Conservation (phyloP, 371 early-diverging fungal species). For the Saksenaea vasiformis region DNA sequence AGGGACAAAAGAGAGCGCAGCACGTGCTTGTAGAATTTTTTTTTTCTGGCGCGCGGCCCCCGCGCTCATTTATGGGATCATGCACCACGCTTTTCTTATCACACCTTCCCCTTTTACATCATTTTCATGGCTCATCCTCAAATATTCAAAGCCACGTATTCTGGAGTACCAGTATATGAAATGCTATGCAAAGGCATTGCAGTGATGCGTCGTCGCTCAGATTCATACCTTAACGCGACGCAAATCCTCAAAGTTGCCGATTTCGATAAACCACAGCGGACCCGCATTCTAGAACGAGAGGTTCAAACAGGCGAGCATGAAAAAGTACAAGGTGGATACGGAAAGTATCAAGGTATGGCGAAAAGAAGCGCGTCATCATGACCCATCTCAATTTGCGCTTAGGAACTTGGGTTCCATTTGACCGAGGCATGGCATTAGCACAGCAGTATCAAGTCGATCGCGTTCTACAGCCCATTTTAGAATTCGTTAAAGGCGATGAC, state of each 20-base stretch:
- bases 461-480: slow-evolving; percentile 38
- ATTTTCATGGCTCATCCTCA: slow-evolving; percentile 9
- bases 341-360: slow-evolving; percentile 90
- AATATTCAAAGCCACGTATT: slow-evolving; percentile 74
- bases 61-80: background rate
- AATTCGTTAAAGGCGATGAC: slow-evolving; percentile 31
- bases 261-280: slow-evolving; percentile 85
- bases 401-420: slow-evolving; percentile 78
- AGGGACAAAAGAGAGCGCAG: background rate
- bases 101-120: slow-evolving; percentile 4
- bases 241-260: slow-evolving; percentile 93
- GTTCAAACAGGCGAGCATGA: slow-evolving; percentile 79
- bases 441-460: slow-evolving; percentile 41
- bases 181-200: slow-evolving; percentile 81
- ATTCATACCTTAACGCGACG: slow-evolving; percentile 92
- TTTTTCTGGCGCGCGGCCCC: background rate
- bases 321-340: slow-evolving; percentile 94
- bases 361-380: background rate
- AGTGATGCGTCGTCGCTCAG: slow-evolving; percentile 84
- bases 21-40: background rate
- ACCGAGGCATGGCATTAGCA: slow-evolving; percentile 71
- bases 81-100: slow-evolving; percentile 2
- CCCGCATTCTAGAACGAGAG: slow-evolving; percentile 87
- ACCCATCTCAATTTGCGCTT: background rate
- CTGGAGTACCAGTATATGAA: slow-evolving; percentile 88